These are phyloP conservation scores for Candida frijolesensis DNA, from an alignment of 1,139 yeast species.

Conservation along the genomic window DNA sequence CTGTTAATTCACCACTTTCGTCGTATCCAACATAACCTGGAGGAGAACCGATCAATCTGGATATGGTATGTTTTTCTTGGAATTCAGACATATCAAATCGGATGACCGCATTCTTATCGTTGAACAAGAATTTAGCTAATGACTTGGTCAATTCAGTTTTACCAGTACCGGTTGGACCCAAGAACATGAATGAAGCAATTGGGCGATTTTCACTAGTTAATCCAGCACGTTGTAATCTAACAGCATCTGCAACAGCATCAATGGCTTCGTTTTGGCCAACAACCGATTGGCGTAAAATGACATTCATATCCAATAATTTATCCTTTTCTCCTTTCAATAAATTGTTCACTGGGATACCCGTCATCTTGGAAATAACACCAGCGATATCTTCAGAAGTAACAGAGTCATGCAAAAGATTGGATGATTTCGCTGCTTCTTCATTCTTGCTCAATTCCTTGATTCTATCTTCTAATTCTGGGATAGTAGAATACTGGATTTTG, in stretches of 20 bases:
- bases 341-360: slow-evolving; percentile 93
- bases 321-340: slow-evolving; percentile 94
- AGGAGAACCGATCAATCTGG: slow-evolving; percentile 93
- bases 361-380: slow-evolving; percentile 86
- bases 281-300: slow-evolving; percentile 71
- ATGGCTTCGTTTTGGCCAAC: slow-evolving; percentile 97
- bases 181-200: slow-evolving; percentile 91
- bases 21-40: slow-evolving; percentile 98
- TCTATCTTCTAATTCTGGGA: slow-evolving; percentile 73
- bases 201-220: slow-evolving; percentile 92
- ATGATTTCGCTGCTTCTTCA: slow-evolving; percentile 20
- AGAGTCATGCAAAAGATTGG: slow-evolving; percentile 74
- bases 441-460: slow-evolving; percentile 48
- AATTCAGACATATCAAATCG: slow-evolving; percentile 98
- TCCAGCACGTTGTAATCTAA: slow-evolving; percentile 94
- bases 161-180: slow-evolving; percentile 99
- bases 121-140: slow-evolving; percentile 87
- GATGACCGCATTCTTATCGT: slow-evolving; percentile 81
- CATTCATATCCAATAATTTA: slow-evolving; percentile 84
- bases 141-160: slow-evolving; percentile 94
- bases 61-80: slow-evolving; percentile 89
- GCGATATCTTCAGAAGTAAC: slow-evolving; percentile 96
- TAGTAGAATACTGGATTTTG: slow-evolving; percentile 80
- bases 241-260: slow-evolving; percentile 87
- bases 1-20: slow-evolving; percentile 93